A percentile compares a stretch with the other conserved stretches of the same genome.
Conservation (phyloP, 2,329 filamentous ascomycete genomes). For the Pseudocercospora crystallina region DNA sequence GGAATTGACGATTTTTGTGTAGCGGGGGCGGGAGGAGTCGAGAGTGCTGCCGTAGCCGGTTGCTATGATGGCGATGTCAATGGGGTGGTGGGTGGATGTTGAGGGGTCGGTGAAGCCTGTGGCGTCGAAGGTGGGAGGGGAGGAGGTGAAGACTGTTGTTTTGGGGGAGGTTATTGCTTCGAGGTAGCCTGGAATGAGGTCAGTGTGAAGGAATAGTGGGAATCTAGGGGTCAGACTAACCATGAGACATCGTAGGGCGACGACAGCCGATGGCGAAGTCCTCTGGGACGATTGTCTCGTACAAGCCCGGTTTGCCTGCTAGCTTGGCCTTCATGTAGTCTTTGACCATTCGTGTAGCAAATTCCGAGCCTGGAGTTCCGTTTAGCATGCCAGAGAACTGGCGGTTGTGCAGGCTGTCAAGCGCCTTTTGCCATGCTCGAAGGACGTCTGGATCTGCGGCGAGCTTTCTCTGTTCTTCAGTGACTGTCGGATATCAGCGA, state of each 20-base stretch:
- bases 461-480: slow-evolving; percentile 19
- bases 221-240: neutral
- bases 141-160: slow-evolving; percentile 15
- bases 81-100: neutral
- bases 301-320: slow-evolving; percentile 12
- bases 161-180: slow-evolving; percentile 20
- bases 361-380: slow-evolving; percentile 11
- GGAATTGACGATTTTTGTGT: slow-evolving; percentile 22
- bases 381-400: slow-evolving; percentile 16
- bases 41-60: slow-evolving; percentile 19
- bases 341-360: slow-evolving; percentile 1
- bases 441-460: slow-evolving; percentile 17
- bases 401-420: slow-evolving; percentile 15
- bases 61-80: slow-evolving; percentile 24
- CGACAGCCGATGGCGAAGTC: slow-evolving; percentile 22
- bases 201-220: neutral
- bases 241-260: slow-evolving; percentile 15
- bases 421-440: slow-evolving; percentile 15
- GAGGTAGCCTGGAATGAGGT: slow-evolving; percentile 14
- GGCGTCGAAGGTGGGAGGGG: slow-evolving; percentile 11
- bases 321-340: slow-evolving; percentile 21
- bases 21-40: slow-evolving; percentile 19
- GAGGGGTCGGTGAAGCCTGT: slow-evolving; percentile 9
- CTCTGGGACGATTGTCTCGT: slow-evolving; percentile 14
- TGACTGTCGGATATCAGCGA: neutral